Percentiles rank a stretch among this genome's conserved stretches.
Evolutionary conservation across 345 rosid species (phyloP).

Genomic region (Salix koriyanagi): DNA sequence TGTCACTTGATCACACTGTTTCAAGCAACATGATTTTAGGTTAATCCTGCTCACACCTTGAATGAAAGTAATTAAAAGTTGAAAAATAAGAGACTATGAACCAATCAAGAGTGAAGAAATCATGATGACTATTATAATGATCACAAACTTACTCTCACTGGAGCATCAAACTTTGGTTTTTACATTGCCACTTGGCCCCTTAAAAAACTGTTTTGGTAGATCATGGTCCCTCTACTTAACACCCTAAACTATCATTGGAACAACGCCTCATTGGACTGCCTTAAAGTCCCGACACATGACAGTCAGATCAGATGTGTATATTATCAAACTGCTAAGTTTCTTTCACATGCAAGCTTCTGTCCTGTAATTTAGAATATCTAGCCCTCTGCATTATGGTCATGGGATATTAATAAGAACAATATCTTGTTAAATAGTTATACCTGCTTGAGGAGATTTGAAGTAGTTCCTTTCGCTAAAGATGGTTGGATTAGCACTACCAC

Average conservation of each 20-base stretch:
- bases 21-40: background rate
- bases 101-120: background rate
- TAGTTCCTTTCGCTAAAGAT: constrained; percentile 30
- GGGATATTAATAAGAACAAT: background rate
- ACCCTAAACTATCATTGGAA: background rate
- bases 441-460: constrained; percentile 17
- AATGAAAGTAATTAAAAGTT: background rate
- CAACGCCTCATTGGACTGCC: background rate
- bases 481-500: constrained; percentile 27
- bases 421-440: background rate
- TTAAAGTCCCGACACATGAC: background rate
- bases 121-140: background rate
- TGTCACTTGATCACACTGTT: background rate
- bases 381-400: background rate
- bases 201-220: background rate
- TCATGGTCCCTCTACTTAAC: background rate
- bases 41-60: background rate
- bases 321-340: background rate
- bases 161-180: background rate
- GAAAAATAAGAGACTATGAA: too few relatives aligned
- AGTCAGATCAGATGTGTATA: background rate
- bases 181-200: background rate
- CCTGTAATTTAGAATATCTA: background rate
- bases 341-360: background rate
- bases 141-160: background rate